A percentile compares a stretch with the other conserved stretches of the same genome.
Evolutionary conservation across 2,329 filamentous ascomycete species (phyloP).

Genomic region (Monilinia fructicola): DNA sequence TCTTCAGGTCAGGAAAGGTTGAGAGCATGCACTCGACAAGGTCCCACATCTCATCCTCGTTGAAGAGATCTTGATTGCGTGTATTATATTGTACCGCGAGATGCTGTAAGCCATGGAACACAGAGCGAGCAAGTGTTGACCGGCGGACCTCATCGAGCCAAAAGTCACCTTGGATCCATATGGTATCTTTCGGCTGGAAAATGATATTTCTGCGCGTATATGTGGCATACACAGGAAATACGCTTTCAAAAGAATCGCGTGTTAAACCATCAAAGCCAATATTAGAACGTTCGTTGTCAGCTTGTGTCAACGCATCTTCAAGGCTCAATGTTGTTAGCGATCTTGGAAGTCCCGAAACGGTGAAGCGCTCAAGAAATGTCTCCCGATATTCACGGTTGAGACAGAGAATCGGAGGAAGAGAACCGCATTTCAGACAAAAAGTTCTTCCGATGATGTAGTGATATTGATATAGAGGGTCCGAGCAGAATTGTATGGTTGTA

Average conservation of each 20-base stretch:
- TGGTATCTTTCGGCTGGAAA: neutral
- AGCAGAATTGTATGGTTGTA: constrained; percentile 1
- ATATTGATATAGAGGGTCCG: neutral
- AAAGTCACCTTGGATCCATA: constrained; percentile 15
- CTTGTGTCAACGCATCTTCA: neutral
- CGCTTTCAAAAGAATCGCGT: neutral
- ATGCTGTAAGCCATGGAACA: neutral
- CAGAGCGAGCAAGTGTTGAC: constrained; percentile 5
- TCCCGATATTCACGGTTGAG: constrained; percentile 11
- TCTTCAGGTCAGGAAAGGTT: neutral
- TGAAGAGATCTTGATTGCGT: neutral
- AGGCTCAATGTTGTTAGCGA: neutral
- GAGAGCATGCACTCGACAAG: neutral
- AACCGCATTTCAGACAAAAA: neutral
- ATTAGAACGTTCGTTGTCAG: no score
- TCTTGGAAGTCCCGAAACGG: neutral
- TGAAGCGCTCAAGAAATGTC: neutral
- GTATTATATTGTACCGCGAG: constrained; percentile 7
- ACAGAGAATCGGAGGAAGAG: neutral
- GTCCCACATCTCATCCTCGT: neutral
- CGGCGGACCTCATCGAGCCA: constrained; percentile 12
- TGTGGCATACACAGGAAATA: neutral
- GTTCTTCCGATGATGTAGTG: neutral
- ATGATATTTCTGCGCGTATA: neutral
- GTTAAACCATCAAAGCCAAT: neutral